Evolutionary conservation across 2,329 filamentous ascomycete genomes (phyloP).

Genomic region (Raffaelea albimanens): DNA sequence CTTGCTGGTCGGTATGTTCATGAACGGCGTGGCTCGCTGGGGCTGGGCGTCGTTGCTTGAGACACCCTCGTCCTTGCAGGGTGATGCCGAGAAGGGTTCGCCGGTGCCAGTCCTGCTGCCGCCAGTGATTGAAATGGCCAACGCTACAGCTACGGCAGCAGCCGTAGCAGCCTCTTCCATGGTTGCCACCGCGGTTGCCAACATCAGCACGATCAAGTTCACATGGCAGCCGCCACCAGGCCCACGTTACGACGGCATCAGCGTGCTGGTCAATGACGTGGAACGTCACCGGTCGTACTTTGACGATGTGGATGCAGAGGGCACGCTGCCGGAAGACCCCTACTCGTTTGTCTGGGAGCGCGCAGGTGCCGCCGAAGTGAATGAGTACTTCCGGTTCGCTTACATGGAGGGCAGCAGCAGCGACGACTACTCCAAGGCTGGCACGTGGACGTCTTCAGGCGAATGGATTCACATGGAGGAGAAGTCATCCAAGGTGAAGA

Average conservation of each 20-base stretch:
- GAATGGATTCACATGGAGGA: slow-evolving; percentile 57
- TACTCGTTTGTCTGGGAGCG: slow-evolving; percentile 51
- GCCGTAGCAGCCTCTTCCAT: slow-evolving; percentile 7
- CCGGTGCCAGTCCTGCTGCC: slow-evolving; percentile 44
- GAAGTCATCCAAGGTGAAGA: slow-evolving; percentile 44
- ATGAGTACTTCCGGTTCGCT: slow-evolving; percentile 71
- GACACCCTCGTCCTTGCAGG: slow-evolving; percentile 63
- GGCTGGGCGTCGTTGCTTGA: slow-evolving; percentile 85
- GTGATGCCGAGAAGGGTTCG: slow-evolving; percentile 55
- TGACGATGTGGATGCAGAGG: slow-evolving; percentile 10
- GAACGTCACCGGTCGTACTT: slow-evolving; percentile 70
- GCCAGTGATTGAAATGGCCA: slow-evolving; percentile 33
- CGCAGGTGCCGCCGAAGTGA: slow-evolving; percentile 35
- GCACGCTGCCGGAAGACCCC: slow-evolving; percentile 3
- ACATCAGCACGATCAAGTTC: too few relatives aligned
- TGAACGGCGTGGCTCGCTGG: slow-evolving; percentile 91
- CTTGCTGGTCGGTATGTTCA: slow-evolving; percentile 78
- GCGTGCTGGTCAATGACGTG: slow-evolving; percentile 76
- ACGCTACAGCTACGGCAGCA: slow-evolving; percentile 7
- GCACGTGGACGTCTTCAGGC: slow-evolving; percentile 55
- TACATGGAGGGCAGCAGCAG: slow-evolving; percentile 57
- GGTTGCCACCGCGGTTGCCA: not conserved
- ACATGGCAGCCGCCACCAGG: slow-evolving; percentile 41
- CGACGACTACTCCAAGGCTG: slow-evolving; percentile 68
- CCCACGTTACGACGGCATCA: slow-evolving; percentile 61